Evolutionary conservation across 768 basidiomycete genomes (phyloP).

Genomic region (Xerocomus spinulosus): DNA sequence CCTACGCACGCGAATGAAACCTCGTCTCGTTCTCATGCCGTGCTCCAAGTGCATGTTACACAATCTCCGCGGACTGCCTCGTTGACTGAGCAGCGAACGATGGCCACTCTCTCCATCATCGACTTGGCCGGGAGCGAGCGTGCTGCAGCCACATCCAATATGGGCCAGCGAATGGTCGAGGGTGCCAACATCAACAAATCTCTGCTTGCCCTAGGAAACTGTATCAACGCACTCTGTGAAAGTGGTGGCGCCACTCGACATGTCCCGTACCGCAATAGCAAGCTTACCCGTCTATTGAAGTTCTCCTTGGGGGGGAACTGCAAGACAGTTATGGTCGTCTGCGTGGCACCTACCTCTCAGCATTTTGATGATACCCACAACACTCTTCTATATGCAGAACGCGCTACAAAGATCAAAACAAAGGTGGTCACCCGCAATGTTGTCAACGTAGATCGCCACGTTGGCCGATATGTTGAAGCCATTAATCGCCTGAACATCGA

Average conservation of each 20-base stretch:
- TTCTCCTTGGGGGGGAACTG: constrained; percentile 98
- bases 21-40: constrained; percentile 95
- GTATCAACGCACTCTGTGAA: constrained; percentile 97
- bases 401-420: constrained; percentile 97
- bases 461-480: constrained; percentile 91
- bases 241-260: constrained; percentile 85
- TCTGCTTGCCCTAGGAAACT: constrained; percentile 93
- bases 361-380: constrained; percentile 99
- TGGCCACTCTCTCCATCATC: constrained; percentile 95
- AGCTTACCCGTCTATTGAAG: constrained; percentile 94
- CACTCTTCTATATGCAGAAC: constrained; percentile 94
- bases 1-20: constrained; percentile 96
- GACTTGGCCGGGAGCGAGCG: constrained; percentile 97
- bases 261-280: constrained; percentile 96
- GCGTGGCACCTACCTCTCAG: constrained; percentile 88
- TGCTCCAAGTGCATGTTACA: constrained; percentile 90
- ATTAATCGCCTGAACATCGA: constrained; percentile 85
- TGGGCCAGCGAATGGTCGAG: constrained; percentile 97
- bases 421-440: constrained; percentile 95
- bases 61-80: constrained; percentile 84
- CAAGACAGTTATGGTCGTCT: constrained; percentile 99
- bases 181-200: constrained; percentile 99
- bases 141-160: constrained; percentile 92
- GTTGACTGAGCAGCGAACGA: constrained; percentile 72
- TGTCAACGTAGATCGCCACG: constrained; percentile 91